Base-by-base conservation (phyloP, 208 protist species). In the Endotrypanum monterogeii region DNA sequence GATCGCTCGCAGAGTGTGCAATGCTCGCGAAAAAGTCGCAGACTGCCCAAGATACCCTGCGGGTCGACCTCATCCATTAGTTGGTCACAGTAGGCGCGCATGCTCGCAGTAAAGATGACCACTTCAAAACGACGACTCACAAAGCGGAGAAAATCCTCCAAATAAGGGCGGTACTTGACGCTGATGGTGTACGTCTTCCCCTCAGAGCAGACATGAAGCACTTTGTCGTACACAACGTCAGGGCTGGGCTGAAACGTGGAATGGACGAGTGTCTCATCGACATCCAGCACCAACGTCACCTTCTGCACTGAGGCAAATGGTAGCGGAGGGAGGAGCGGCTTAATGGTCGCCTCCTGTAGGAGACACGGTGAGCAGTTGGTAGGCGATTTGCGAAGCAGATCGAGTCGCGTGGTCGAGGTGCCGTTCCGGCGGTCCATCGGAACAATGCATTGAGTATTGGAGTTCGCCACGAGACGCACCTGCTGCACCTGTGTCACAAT, bases 91-190 rank as follows among this genome's bases (percentile, higher is more conserved):
- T 91, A 93, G 18, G 69, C 67, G 3, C 76, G 76, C 41, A 88
- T 57, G 67, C 89, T 93, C 0, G 84, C 86, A 0, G 85, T 90
- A 65, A 93, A 91, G 35, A 93, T 84, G n/a, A 90, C 82, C 46
- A 93, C 77, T 69, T 93, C 84, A 58, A 91, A 91, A 12, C 70
- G 70, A 1, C 73, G 62, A 18, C 76, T 72, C 9, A 91, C 73
- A 73, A 87, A 84, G 30, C 77, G 70, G 4, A 93, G 57, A 67
- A 93, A 93, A n/a, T 86, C 83, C 4, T 73, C 48, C 37, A 91
- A 73, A 55, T 86, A 88, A 0, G 86, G 86, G 16, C 89, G 77
- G 65, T 78, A 89, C 62, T 84, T 83, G 23, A 93, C 85, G 55
- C 82, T 89, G 39, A 90, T 76, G 1, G 73, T 79, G 62, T 83